These are phyloP conservation scores for Phytophthora pistaciae DNA, from an alignment of 352 stramenopile species.

Conservation along the genomic window DNA sequence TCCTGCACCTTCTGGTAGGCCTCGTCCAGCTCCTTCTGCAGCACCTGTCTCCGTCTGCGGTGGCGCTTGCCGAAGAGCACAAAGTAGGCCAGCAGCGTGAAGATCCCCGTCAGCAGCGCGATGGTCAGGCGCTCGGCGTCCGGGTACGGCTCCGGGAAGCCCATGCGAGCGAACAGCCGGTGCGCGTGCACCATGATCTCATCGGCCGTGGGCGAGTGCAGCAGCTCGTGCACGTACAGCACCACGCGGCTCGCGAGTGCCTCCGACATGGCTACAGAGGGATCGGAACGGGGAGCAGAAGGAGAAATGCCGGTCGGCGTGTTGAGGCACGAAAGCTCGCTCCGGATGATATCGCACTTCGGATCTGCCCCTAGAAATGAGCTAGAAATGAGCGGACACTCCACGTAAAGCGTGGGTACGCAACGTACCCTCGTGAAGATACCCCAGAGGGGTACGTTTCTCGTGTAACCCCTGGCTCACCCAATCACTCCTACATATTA, in stretches of 20 bases:
- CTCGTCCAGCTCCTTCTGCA: constrained; percentile 81
- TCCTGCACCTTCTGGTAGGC: constrained; percentile 86
- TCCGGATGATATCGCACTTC: background rate
- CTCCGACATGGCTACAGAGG: constrained; percentile 51
- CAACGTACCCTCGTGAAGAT: background rate
- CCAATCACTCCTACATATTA: constrained; percentile 20
- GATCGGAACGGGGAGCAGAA: constrained; percentile 15
- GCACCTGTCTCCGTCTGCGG: constrained; percentile 64
- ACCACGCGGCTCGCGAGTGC: constrained; percentile 66
- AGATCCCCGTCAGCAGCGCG: constrained; percentile 79
- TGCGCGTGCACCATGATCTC: constrained; percentile 81
- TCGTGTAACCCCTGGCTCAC: background rate
- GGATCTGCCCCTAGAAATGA: constrained; percentile 8
- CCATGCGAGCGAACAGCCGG: constrained; percentile 66
- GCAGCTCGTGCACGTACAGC: constrained; percentile 77
- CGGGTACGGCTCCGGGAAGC: constrained; percentile 86
- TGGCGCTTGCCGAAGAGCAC: constrained; percentile 91
- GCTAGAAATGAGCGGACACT: constrained; percentile 9
- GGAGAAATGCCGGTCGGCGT: constrained; percentile 9
- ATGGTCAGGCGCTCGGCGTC: constrained; percentile 88
- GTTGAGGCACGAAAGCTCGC: background rate
- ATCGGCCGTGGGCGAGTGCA: constrained; percentile 79
- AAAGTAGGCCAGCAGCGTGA: constrained; percentile 89
- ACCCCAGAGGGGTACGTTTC: background rate
- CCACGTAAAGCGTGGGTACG: constrained; percentile 15